phyloP scores from a whole-genome alignment of 345 rosid species.

The Trapa incisa region DNA sequence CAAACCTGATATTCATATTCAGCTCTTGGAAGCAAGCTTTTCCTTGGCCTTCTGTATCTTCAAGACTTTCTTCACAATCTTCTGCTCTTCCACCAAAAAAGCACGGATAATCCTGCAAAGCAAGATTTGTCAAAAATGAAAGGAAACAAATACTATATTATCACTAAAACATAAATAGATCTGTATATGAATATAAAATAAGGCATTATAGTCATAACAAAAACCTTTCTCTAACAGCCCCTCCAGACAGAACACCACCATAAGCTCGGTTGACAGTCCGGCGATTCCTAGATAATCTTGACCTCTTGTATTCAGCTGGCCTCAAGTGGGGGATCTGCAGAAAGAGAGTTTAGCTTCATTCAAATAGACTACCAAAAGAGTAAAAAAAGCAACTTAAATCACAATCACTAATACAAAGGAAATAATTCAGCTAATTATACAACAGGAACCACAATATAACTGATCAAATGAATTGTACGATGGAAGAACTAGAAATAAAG shows the following conservation, averaged over 20 bases:
- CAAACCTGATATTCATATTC: constrained; percentile 1
- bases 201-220: constrained; percentile 1
- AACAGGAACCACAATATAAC: neutral
- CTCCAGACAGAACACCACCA: constrained; percentile 71
- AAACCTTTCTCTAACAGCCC: constrained; percentile 84
- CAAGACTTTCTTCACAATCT: constrained; percentile 74
- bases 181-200: too few species aligned
- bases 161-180: neutral
- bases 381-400: neutral
- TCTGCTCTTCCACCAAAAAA: constrained; percentile 72
- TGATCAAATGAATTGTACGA: too few species aligned
- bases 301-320: constrained; percentile 80
- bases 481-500: too few species aligned
- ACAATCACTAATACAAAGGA: neutral
- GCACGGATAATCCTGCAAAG: constrained; percentile 53
- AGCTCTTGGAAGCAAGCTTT: constrained; percentile 42
- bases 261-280: constrained; percentile 86
- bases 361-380: neutral
- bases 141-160: too few species aligned
- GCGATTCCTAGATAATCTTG: constrained; percentile 59
- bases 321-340: constrained; percentile 78
- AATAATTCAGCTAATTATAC: neutral
- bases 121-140: neutral
- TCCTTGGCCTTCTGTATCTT: constrained; percentile 69
- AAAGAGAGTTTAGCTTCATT: neutral